These are phyloP conservation scores for Plenodomus biglobosus DNA, from an alignment of 2,329 filamentous ascomycete species.

Conservation along the genomic window DNA sequence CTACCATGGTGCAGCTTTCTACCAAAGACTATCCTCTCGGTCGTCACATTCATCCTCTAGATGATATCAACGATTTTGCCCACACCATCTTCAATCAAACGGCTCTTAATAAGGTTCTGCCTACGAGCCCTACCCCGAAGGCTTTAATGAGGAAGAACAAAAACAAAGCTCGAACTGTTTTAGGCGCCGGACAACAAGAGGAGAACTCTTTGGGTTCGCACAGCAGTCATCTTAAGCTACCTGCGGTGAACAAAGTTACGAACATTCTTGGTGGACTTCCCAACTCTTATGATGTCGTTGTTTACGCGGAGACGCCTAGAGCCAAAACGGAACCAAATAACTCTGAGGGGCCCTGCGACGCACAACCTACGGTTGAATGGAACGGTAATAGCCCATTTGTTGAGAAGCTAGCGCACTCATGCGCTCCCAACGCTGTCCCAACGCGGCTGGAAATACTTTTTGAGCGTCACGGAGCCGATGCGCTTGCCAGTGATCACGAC, in stretches of 20 bases:
- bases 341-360: too few relatives aligned
- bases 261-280: too few relatives aligned
- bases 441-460: slow-evolving; percentile 6
- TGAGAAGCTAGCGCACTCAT: background rate
- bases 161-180: too few relatives aligned
- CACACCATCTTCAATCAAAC: slow-evolving; percentile 6
- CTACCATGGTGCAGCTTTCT: slow-evolving; percentile 24
- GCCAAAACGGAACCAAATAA: too few relatives aligned
- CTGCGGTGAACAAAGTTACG: too few relatives aligned
- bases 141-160: background rate
- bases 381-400: background rate
- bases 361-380: background rate
- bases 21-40: slow-evolving; percentile 19
- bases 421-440: background rate
- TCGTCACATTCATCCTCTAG: slow-evolving; percentile 14
- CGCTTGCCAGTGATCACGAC: slow-evolving; percentile 1
- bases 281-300: too few relatives aligned
- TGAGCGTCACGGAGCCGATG: slow-evolving; percentile 1
- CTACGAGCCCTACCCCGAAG: background rate
- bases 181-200: too few relatives aligned
- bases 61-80: slow-evolving; percentile 21
- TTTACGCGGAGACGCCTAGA: too few relatives aligned
- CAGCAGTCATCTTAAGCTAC: too few relatives aligned
- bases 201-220: too few relatives aligned
- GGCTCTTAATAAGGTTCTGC: background rate